Evolutionary conservation across 352 stramenopile species (phyloP).

Genomic region (Phytopythium oedochilum): DNA sequence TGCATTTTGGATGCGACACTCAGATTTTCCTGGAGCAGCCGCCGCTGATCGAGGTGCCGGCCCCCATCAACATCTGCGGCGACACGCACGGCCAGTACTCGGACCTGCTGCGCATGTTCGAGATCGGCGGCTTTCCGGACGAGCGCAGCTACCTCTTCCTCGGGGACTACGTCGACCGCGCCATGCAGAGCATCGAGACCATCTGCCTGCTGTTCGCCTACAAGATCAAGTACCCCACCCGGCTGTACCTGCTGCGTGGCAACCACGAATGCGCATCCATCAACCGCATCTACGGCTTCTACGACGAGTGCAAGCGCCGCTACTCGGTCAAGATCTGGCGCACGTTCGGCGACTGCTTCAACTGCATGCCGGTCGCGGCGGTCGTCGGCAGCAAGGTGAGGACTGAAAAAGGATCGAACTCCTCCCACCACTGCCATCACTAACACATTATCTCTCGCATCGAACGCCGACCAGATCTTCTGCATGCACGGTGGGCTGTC

Average conservation of each 20-base stretch:
- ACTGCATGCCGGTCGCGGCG: slow-evolving; percentile 96
- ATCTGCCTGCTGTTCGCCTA: slow-evolving; percentile 97
- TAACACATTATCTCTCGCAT: too few relatives aligned
- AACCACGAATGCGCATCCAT: slow-evolving; percentile 99
- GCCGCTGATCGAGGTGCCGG: slow-evolving; percentile 92
- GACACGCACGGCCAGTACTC: slow-evolving; percentile 99
- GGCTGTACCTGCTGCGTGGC: slow-evolving; percentile 96
- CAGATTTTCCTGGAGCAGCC: slow-evolving; percentile 90
- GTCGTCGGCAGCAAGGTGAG: slow-evolving; percentile 93
- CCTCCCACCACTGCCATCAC: not conserved
- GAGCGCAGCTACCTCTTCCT: slow-evolving; percentile 67
- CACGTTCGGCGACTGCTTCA: slow-evolving; percentile 98
- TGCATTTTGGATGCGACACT: not conserved
- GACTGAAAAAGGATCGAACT: too few relatives aligned
- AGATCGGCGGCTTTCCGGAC: slow-evolving; percentile 89
- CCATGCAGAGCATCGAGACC: slow-evolving; percentile 96
- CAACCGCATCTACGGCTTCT: slow-evolving; percentile 99
- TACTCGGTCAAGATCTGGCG: slow-evolving; percentile 93
- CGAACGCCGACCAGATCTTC: slow-evolving; percentile 83
- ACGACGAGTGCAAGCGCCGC: slow-evolving; percentile 97
- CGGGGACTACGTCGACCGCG: slow-evolving; percentile 92
- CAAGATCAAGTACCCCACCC: slow-evolving; percentile 99
- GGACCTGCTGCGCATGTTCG: slow-evolving; percentile 97
- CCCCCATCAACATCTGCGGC: slow-evolving; percentile 96
- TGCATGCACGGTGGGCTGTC: slow-evolving; percentile 95